phyloP scores from a whole-genome alignment of 2,329 filamentous ascomycete species.

The Arthrocladium fulminans region DNA sequence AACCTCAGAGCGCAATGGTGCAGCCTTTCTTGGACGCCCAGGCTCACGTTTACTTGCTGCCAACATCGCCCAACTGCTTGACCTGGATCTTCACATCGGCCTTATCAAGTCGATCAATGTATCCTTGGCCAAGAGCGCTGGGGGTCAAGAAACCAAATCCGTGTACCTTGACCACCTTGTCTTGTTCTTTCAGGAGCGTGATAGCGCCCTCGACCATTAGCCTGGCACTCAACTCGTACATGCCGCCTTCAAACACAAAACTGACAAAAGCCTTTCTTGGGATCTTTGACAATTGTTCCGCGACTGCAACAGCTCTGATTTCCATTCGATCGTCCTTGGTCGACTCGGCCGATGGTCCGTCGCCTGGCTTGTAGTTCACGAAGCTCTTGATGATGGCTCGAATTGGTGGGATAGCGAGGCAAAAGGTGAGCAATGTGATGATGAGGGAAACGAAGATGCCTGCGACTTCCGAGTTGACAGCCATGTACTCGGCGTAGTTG shows the following conservation, averaged over 20 bases:
- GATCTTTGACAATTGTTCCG: slow-evolving; percentile 29
- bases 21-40: too few relatives aligned
- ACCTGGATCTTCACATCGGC: slow-evolving; percentile 22
- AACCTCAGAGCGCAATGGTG: too few relatives aligned
- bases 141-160: slow-evolving; percentile 42
- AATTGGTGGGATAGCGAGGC: slow-evolving; percentile 44
- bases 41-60: slow-evolving; percentile 22
- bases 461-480: slow-evolving; percentile 40
- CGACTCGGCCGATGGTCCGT: slow-evolving; percentile 40
- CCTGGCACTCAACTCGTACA: slow-evolving; percentile 38
- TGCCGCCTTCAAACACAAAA: slow-evolving; percentile 33
- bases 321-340: slow-evolving; percentile 32
- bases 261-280: slow-evolving; percentile 35
- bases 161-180: slow-evolving; percentile 34
- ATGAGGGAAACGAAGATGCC: slow-evolving; percentile 39
- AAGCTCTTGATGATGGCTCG: slow-evolving; percentile 42
- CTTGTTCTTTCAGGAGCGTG: slow-evolving; percentile 32
- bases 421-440: slow-evolving; percentile 37
- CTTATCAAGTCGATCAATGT: slow-evolving; percentile 37
- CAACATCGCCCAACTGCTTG: slow-evolving; percentile 21
- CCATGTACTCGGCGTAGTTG: slow-evolving; percentile 49
- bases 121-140: slow-evolving; percentile 39
- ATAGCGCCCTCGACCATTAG: slow-evolving; percentile 38
- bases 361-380: slow-evolving; percentile 40
- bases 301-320: slow-evolving; percentile 38